A percentile compares a stretch with the other conserved stretches of the same genome.
Conservation (phyloP, 805 yeast species). For the Saccharomycopsis lassenensis region DNA sequence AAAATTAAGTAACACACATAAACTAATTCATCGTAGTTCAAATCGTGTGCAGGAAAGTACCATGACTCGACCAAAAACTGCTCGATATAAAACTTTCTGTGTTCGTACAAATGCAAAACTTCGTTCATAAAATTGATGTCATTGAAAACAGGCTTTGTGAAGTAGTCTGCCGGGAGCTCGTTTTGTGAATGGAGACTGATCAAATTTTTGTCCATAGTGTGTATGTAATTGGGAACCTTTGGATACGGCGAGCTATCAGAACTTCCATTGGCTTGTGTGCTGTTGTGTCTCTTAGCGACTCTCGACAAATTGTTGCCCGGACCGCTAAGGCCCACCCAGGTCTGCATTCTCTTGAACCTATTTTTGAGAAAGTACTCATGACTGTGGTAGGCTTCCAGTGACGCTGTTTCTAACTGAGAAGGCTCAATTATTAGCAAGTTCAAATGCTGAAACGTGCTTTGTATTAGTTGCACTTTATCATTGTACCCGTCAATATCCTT, state of each 20-base stretch:
- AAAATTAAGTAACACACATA: conserved; percentile 50
- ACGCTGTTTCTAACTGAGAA: not conserved
- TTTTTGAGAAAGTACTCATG: conserved; percentile 18
- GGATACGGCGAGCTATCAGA: conserved; percentile 5
- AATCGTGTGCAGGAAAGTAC: conserved; percentile 62
- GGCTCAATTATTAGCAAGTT: conserved; percentile 3
- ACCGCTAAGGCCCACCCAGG: conserved; percentile 32
- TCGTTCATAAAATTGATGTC: conserved; percentile 5
- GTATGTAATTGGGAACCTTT: conserved; percentile 5
- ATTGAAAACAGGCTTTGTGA: conserved; percentile 16
- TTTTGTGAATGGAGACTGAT: not conserved
- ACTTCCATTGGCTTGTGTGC: conserved; percentile 17
- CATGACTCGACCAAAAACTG: conserved; percentile 39
- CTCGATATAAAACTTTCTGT: conserved; percentile 22
- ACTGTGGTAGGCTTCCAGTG: not conserved
- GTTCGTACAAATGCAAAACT: conserved; percentile 20
- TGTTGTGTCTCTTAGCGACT: conserved; percentile 27
- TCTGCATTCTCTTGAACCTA: conserved; percentile 28
- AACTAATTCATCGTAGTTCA: conserved; percentile 53
- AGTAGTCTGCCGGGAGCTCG: not conserved
- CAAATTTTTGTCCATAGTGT: conserved; percentile 13
- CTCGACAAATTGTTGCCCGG: conserved; percentile 19
- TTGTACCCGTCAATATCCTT: no score
- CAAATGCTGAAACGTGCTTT: no score
- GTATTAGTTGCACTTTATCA: no score